These are phyloP conservation scores for Barnettozyma populi DNA, from an alignment of 805 yeast genomes.

Conservation along the genomic window DNA sequence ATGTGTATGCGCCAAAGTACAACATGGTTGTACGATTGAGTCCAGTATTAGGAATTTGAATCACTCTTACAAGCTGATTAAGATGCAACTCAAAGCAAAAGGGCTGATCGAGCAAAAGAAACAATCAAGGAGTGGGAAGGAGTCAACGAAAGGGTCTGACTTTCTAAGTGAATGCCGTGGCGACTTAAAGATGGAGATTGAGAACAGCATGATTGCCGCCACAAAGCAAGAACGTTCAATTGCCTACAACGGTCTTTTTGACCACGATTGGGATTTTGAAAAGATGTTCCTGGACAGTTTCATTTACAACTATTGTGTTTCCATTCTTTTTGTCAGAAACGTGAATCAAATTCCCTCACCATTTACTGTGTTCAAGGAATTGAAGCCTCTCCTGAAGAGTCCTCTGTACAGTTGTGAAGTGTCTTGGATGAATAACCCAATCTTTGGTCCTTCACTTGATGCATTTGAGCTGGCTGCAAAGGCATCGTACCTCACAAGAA, in stretches of 20 bases:
- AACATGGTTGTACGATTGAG: slow-evolving; percentile 18
- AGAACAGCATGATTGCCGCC: slow-evolving; percentile 13
- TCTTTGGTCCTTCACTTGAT: slow-evolving; percentile 34
- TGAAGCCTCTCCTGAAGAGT: slow-evolving; percentile 27
- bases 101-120: not conserved
- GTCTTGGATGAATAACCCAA: slow-evolving; percentile 38
- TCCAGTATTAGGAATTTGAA: slow-evolving; percentile 25
- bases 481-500: slow-evolving; percentile 27
- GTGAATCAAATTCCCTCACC: slow-evolving; percentile 37
- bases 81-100: slow-evolving; percentile 18
- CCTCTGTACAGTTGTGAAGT: slow-evolving; percentile 33
- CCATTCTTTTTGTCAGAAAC: slow-evolving; percentile 32
- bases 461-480: slow-evolving; percentile 33
- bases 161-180: not conserved
- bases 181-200: slow-evolving; percentile 16
- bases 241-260: not conserved
- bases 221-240: not conserved
- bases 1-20: slow-evolving; percentile 34
- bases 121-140: not conserved
- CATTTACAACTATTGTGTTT: slow-evolving; percentile 36
- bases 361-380: slow-evolving; percentile 32
- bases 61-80: slow-evolving; percentile 32
- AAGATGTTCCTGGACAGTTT: slow-evolving; percentile 35
- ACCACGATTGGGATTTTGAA: slow-evolving; percentile 3
- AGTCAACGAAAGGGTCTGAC: not conserved